Conservation (phyloP, 805 yeast genomes). For the Cyberlindnera lachancei region DNA sequence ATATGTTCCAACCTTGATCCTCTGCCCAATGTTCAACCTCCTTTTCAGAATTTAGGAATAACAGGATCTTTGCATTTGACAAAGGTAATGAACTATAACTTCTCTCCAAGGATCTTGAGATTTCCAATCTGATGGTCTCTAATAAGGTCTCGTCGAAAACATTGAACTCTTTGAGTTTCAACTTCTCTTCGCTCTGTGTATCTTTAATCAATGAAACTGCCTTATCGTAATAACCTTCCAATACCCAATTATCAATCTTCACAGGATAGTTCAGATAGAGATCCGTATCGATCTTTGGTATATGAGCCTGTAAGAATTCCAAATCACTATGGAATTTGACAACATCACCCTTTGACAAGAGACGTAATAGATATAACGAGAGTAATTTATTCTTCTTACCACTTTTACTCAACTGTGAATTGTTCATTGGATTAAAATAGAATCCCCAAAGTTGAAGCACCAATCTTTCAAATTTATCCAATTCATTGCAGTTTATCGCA, state of each 20-base stretch:
- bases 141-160: conserved; percentile 71
- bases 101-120: conserved; percentile 73
- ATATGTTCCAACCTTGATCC: conserved; percentile 51
- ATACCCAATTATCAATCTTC: conserved; percentile 83
- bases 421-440: conserved; percentile 39
- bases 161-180: conserved; percentile 60
- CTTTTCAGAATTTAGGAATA: conserved; percentile 58
- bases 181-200: conserved; percentile 25
- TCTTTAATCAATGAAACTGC: conserved; percentile 24
- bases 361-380: conserved; percentile 66
- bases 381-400: conserved; percentile 64
- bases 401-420: conserved; percentile 32
- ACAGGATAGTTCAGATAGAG: conserved; percentile 76
- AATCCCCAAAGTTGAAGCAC: conserved; percentile 67
- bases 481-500: conserved; percentile 56
- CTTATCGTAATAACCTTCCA: conserved; percentile 94
- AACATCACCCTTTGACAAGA: conserved; percentile 76
- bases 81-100: conserved; percentile 74
- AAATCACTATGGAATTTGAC: conserved; percentile 87
- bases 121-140: conserved; percentile 76
- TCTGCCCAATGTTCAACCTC: conserved; percentile 47
- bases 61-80: conserved; percentile 71
- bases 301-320: conserved; percentile 50
- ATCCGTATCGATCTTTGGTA: conserved; percentile 50
- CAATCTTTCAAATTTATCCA: conserved; percentile 61